Evolutionary conservation across 202 grass and related monocot genomes (phyloP).

Genomic region (Digitaria exilis): DNA sequence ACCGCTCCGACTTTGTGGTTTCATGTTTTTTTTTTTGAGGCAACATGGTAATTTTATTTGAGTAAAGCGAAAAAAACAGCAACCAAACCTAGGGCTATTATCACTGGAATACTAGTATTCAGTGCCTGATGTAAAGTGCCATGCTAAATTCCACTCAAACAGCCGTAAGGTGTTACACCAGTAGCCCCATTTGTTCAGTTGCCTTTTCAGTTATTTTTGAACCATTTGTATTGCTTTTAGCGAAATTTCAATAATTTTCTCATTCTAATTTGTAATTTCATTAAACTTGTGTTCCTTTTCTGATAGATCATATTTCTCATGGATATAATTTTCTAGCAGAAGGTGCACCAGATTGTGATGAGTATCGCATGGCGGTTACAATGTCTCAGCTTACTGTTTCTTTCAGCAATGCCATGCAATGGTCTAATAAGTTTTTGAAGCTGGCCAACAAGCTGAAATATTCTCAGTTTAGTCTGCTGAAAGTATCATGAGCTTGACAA

Average conservation of each 20-base stretch:
- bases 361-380: neutral
- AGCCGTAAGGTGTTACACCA: neutral
- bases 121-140: neutral
- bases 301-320: neutral
- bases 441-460: slow-evolving; percentile 10
- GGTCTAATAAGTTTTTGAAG: slow-evolving; percentile 3
- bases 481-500: neutral
- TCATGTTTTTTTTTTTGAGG: too few species aligned
- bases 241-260: neutral
- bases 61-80: neutral
- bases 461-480: slow-evolving; percentile 14
- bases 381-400: slow-evolving; percentile 5
- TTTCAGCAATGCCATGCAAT: neutral
- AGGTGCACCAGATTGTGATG: neutral
- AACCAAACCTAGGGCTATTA: neutral
- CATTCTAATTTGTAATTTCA: slow-evolving; percentile 12
- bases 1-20: neutral
- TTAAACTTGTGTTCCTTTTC: neutral
- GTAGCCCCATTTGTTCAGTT: neutral
- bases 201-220: neutral
- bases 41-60: neutral
- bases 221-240: neutral
- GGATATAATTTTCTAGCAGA: slow-evolving; percentile 14
- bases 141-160: neutral
- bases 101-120: neutral